phyloP scores from a whole-genome alignment of 352 stramenopile species.

The Phytopythium vexans region DNA sequence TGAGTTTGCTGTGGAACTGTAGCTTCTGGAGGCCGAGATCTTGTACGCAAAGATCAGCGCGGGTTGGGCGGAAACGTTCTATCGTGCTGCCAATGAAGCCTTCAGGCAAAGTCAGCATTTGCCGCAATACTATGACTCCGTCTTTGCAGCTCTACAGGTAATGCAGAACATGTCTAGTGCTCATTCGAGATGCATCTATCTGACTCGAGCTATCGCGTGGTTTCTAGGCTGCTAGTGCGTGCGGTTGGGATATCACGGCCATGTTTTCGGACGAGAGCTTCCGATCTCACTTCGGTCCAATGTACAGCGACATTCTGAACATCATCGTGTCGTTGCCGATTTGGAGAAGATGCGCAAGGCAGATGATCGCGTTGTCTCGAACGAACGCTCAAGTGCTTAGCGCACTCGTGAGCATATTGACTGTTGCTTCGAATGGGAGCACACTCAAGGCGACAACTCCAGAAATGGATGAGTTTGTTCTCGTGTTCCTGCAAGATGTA shows the following conservation, averaged over 20 bases:
- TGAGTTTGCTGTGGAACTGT: not conserved
- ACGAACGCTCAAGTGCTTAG: conserved; percentile 28
- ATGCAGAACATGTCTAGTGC: conserved; percentile 1
- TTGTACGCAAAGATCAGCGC: conserved; percentile 13
- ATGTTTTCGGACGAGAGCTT: conserved; percentile 32
- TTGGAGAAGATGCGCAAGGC: conserved; percentile 31
- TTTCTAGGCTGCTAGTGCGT: conserved; percentile 27
- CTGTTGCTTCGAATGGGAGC: conserved; percentile 30
- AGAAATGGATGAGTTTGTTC: conserved; percentile 48
- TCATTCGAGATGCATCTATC: not conserved
- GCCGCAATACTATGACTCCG: conserved; percentile 19
- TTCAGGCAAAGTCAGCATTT: conserved; percentile 16
- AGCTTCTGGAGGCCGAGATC: conserved; percentile 18
- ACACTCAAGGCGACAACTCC: conserved; percentile 25
- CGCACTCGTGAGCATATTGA: conserved; percentile 33
- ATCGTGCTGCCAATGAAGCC: conserved; percentile 16
- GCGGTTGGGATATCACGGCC: conserved; percentile 43
- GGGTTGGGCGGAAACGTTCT: conserved; percentile 12
- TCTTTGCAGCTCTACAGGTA: conserved; percentile 26
- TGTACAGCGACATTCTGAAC: conserved; percentile 44
- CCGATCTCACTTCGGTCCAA: conserved; percentile 21
- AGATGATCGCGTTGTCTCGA: conserved; percentile 27
- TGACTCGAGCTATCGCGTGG: not conserved
- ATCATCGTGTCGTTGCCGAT: conserved; percentile 36
- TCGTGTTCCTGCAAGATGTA: conserved; percentile 35